Base-by-base conservation (phyloP, 352 stramenopile species). In the Phytophthora syringae region DNA sequence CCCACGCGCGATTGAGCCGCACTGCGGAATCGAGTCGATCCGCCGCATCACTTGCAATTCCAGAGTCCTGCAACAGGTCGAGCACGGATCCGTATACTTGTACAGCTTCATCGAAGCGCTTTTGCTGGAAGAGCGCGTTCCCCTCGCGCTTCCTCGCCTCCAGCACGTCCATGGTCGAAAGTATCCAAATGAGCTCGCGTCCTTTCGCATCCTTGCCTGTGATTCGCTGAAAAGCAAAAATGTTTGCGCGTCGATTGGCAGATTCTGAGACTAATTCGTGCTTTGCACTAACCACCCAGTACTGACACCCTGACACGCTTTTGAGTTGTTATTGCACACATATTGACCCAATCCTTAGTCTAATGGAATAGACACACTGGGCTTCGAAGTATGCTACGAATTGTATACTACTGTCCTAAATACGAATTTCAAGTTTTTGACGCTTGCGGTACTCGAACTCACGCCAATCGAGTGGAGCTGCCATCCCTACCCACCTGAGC, bases 301-400 rank as follows among this genome's bases (percentile, higher is more conserved):
- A 79, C 87, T 93, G 87, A 95, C 87, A 95, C 87, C 87, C 87
- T 82, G 86, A 92, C 72, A 79, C 66, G 67, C 79, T 71, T 30
- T n/a, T 45, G 48, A 5, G 30, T 47, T 75, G 59, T 53, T 95
- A 85, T 95, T 70, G 87, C 87, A 95, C 75, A 74, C 77, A 81
- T 72, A 72, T 95, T 95, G 87, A 95, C 85, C 87, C 85, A 72
- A 84, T 88, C 87, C 85, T 91, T 95, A 95, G 86, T 88, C 87
- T 90, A 92, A 95, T 93, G 47, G 81, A 10, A 94, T 64, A 91
- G 87, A 93, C 86, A 95, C 87, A 88, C 64, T 71, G 73, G 82
- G 81, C 87, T 95, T 95, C 87, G 87, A 95, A 94, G 81, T 73
- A 80, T 95, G 87, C 86, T 63, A 77, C 10, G 2, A 25, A 48